Percentiles rank a stretch among this genome's conserved stretches.
Conservation (phyloP, 148 eudicot species). For the Cornus suecica region DNA sequence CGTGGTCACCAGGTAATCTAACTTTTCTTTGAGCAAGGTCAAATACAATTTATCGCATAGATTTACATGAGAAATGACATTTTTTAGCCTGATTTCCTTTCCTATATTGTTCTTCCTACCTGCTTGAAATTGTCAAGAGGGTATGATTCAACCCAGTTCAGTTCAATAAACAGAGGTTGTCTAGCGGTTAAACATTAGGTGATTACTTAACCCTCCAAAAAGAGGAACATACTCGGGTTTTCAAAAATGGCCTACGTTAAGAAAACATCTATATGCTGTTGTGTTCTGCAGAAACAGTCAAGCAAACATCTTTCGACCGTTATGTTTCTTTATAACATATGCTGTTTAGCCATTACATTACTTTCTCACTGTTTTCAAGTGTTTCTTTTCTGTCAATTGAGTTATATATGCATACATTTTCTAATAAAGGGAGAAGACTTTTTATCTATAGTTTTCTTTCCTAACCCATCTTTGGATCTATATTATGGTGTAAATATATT, state of each 20-base stretch:
- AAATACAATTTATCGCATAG: neutral
- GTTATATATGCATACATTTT: neutral
- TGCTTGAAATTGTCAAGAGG: neutral
- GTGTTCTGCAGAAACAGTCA: neutral
- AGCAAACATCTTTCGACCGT: neutral
- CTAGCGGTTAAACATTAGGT: neutral
- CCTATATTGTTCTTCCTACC: neutral
- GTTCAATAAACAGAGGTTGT: neutral
- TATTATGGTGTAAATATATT: neutral
- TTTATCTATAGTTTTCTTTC: neutral
- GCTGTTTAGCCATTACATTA: neutral
- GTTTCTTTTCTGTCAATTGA: neutral
- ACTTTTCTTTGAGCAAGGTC: neutral
- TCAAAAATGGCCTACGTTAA: neutral
- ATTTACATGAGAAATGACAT: neutral
- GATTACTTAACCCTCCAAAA: too few species aligned
- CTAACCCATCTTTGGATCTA: neutral
- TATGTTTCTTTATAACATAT: neutral
- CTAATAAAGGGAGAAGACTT: neutral
- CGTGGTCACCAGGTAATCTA: slow-evolving; percentile 80
- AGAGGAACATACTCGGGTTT: neutral
- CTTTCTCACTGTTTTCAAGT: neutral
- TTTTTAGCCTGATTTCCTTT: neutral
- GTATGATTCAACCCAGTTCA: neutral
- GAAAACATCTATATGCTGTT: neutral